Evolutionary conservation across 2,329 filamentous ascomycete species (phyloP), one percentile per base, ranked within the genome.

Genomic region (Hypoxylon sp.): DNA sequence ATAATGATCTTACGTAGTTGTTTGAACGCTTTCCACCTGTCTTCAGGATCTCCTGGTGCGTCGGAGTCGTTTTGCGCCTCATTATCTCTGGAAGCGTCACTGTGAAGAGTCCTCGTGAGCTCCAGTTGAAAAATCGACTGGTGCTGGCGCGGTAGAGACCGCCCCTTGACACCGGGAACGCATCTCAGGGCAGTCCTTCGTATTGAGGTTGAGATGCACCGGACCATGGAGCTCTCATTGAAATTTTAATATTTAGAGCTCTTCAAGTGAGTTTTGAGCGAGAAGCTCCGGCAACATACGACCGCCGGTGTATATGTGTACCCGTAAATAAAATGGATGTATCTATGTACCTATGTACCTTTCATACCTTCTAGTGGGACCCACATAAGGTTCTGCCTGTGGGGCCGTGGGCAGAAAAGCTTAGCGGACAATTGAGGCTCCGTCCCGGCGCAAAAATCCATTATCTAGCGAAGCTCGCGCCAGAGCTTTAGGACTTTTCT

Each of bases 341-440:
- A 28, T 14, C 9, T 52, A 60, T 18, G 56, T 61, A 60, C 61
- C 26, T 50, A 40, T 28, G 59, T 61, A 61, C 49, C 33, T 45
- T 20, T 16, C 9, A 20, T 44, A 33, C n/a, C 9, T 16, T 22
- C 11, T 18, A 48, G 7, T 20, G 16, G 5, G 52, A 14, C 14
- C 52, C 52, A 48, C 30, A 36, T 18, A 14, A 30, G 20, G 24
- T 30, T 16, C 40, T 8, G 8, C 40, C 9, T 12, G 40, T 52
- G 20, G 33, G 36, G 46, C 24, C n/a, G 2, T 20, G 26, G 30
- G 20, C 32, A n/a, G 51, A 8, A 11, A 9, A n/a, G 38, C 14
- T 33, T 40, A 49, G 54, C 65, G 72, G 76, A 80, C 81, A 80
- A 82, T 81, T 71, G 52, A 68, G 54, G 61, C 62, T 59, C 57